Conservation (phyloP, 306 rosid species). For the Dryas alaskensis region DNA sequence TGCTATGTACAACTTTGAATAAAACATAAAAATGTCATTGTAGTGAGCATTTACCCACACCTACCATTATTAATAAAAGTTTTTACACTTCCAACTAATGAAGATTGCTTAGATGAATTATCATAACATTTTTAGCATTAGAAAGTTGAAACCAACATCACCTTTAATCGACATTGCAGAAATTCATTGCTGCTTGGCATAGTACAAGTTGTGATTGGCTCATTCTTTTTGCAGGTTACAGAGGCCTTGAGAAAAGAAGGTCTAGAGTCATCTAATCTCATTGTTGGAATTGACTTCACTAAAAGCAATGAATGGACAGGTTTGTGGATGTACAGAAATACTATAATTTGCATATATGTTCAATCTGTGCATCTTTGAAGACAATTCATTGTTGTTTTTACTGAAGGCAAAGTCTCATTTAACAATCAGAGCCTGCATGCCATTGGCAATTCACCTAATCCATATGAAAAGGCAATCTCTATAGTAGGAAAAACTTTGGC, state of each 20-base stretch:
- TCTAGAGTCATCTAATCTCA: slow-evolving; percentile 85
- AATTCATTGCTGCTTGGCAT: slow-evolving; percentile 1
- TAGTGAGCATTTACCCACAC: too few relatives aligned
- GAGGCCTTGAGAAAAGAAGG: slow-evolving; percentile 70
- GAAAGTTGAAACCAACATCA: not conserved
- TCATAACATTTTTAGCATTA: not conserved
- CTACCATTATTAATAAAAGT: too few relatives aligned
- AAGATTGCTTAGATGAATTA: not conserved
- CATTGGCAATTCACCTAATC: slow-evolving; percentile 68
- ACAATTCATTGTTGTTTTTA: slow-evolving; percentile 29
- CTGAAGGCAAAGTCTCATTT: slow-evolving; percentile 72
- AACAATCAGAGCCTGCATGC: slow-evolving; percentile 72
- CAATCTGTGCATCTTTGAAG: slow-evolving; percentile 13
- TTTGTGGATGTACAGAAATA: slow-evolving; percentile 24
- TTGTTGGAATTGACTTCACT: slow-evolving; percentile 86
- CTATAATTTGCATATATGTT: not conserved
- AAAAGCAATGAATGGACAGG: slow-evolving; percentile 99
- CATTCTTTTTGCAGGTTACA: slow-evolving; percentile 51
- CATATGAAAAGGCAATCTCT: slow-evolving; percentile 79
- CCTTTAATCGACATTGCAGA: not conserved
- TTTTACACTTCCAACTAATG: too few relatives aligned
- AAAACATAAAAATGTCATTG: too few relatives aligned
- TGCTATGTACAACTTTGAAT: too few relatives aligned
- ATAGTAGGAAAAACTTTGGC: slow-evolving; percentile 85
- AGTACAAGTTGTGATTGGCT: not conserved